Base-by-base conservation (phyloP, 2,329 filamentous ascomycete species). In the Drechslerella dactyloides region DNA sequence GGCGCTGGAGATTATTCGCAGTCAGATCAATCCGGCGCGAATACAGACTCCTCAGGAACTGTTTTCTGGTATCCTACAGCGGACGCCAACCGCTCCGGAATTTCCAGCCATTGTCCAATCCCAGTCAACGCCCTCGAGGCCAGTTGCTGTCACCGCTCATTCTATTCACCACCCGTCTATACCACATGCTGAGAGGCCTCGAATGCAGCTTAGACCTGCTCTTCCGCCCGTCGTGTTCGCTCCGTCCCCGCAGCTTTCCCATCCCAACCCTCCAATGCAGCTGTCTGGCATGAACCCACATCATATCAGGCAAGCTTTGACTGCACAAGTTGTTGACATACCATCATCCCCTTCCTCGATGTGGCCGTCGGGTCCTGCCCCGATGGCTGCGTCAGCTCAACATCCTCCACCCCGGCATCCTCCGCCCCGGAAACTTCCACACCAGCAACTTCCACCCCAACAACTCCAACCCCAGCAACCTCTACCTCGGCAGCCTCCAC, bases 11-110 rank as follows among this genome's bases (percentile, higher is more conserved):
- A 23, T 46, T 4, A 64, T 70, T 17, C 59, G 66, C 1, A 58
- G 60, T 23, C 66, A 64, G 48, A 64, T 70, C 2, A 70, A 64
- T 23, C 48, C 17, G 19, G 63, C 48, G 8, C 42, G 37, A 1
- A 54, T 64, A 10, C 66, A 64, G 48, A 55, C 66, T 15, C 53
- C 59, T 10, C 54, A 57, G 7, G 66, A 70, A 15, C 48, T 70
- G 1, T 59, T 70, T 15, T 59, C 59, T 33, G 66, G 63, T 30
- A 60, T 64, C 37, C 17, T 64, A 37, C 59, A 54, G 15, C 53
- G 59, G 1, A 58, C 65, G 2, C 58, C 65, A 6, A 53, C 58
- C 11, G 54, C 35, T 19, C 58, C 58, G 1, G 30, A 10, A 5
- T 42, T 42, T 15, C 37, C 57, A 44, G 33, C 17, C 33, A 24